Evolutionary conservation across 2,329 filamentous ascomycete genomes (phyloP).

Genomic region (Pseudogymnoascus sp.): DNA sequence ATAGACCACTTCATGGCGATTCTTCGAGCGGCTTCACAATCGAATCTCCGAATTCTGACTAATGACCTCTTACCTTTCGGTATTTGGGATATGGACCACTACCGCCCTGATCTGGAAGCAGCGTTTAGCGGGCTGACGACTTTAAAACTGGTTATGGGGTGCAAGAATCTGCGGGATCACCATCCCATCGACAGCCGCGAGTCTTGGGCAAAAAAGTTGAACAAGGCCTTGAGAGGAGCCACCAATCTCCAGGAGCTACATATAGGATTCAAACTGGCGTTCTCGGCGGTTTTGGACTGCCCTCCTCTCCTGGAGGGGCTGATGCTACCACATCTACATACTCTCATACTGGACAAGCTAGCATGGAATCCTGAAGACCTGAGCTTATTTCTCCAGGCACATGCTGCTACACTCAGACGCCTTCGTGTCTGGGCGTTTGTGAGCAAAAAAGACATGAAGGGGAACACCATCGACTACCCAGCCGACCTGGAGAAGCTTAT

Average conservation of each 20-base stretch:
- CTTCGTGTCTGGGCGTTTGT: not conserved
- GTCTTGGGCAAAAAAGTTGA: not conserved
- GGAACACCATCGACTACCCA: not conserved
- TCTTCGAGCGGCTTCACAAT: not conserved
- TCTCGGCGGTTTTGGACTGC: not conserved
- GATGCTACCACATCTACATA: not conserved
- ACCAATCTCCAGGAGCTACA: not conserved
- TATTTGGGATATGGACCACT: not conserved
- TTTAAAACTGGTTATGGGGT: not conserved
- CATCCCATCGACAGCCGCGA: not conserved
- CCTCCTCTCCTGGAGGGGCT: not conserved
- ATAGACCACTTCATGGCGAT: constrained; percentile 5
- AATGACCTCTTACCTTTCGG: constrained; percentile 1
- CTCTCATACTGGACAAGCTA: not conserved
- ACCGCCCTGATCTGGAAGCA: not conserved
- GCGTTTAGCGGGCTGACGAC: not conserved
- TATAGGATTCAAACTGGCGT: not conserved
- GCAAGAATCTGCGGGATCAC: not conserved
- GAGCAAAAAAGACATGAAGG: not conserved
- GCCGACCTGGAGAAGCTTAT: not conserved
- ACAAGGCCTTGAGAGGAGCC: not conserved
- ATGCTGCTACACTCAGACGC: not conserved
- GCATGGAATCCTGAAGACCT: not conserved
- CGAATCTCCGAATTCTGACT: not conserved
- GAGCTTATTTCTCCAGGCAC: not conserved